Evolutionary conservation across 345 rosid species (phyloP).

Genomic region (Eucalyptus lansdowneana): DNA sequence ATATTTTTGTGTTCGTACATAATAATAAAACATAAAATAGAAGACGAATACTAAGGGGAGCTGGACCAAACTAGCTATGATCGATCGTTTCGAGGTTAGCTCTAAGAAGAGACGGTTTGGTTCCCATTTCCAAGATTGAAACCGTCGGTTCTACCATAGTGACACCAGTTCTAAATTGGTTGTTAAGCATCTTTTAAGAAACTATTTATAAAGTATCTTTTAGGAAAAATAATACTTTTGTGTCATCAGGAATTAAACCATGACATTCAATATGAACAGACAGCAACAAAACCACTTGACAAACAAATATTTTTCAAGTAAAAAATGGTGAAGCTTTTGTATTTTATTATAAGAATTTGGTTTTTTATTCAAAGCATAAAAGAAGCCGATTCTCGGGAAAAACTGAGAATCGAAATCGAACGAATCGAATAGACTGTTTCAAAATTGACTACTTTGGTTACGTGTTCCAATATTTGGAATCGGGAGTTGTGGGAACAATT

Average conservation of each 20-base stretch:
- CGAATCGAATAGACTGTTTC: too few relatives aligned
- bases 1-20: background rate
- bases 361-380: background rate
- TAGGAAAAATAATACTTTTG: background rate
- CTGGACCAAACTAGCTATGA: too few relatives aligned
- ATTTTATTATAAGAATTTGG: background rate
- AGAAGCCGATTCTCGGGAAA: background rate
- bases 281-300: background rate
- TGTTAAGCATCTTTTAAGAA: background rate
- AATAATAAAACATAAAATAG: background rate
- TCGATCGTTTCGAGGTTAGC: accelerated
- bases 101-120: accelerated
- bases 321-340: background rate
- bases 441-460: background rate
- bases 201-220: background rate
- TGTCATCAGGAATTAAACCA: background rate
- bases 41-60: background rate
- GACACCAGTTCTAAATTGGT: background rate
- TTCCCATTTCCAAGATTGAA: background rate
- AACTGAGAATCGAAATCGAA: too few relatives aligned
- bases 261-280: background rate
- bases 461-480: background rate
- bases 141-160: background rate
- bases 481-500: background rate
- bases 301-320: background rate